Base-by-base conservation (phyloP, 805 yeast genomes). In the Geotrichum ghanense region DNA sequence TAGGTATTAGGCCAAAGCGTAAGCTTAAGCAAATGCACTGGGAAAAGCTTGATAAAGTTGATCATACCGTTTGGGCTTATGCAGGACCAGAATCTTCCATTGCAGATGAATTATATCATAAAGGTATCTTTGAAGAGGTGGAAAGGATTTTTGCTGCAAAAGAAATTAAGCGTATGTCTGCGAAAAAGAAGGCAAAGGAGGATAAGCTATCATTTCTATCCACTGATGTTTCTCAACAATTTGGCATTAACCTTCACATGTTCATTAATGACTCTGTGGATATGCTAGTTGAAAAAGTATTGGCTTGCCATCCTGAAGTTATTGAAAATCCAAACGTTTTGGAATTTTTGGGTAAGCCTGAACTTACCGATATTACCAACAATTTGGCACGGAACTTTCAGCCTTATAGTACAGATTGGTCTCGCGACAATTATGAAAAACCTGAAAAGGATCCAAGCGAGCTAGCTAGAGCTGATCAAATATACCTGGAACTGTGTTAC, bases 21-120 rank as follows among this genome's bases (percentile, higher is more conserved):
- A 85, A 83, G 60, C 73, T 92, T 53, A 92, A 94, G 61, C 98
- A 90, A 61, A 74, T 92, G 70, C 99, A 92, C 62, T 94, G 97
- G 97, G 96, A 90, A 55, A 86, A 84, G 58, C 72, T 94, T 34
- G 95, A 90, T 26, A 74, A 79, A 49, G 82, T 92, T 19, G 83
- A 81, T 45, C 76, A 81, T 41, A 89, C 97, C 0, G 83, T 92
- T 50, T 90, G 98, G 97, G 76, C 80, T 35, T 78, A 81, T 20
- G 23, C 45, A 22, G 50, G 46, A 17, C 50, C 46, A 10, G 44
- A 44, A 3, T 42, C 35, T 17, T 42, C 43, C 22, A 65, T 78
- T 39, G 76, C 83, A 1, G 82, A 78, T 50, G 78, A 78, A 50
- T 68, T 90, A 43, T 68, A 74, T 45, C 81, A 80, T 49, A 78